Conservation (phyloP, 139 green algal species). For the Raphidocelis subcapitata region DNA sequence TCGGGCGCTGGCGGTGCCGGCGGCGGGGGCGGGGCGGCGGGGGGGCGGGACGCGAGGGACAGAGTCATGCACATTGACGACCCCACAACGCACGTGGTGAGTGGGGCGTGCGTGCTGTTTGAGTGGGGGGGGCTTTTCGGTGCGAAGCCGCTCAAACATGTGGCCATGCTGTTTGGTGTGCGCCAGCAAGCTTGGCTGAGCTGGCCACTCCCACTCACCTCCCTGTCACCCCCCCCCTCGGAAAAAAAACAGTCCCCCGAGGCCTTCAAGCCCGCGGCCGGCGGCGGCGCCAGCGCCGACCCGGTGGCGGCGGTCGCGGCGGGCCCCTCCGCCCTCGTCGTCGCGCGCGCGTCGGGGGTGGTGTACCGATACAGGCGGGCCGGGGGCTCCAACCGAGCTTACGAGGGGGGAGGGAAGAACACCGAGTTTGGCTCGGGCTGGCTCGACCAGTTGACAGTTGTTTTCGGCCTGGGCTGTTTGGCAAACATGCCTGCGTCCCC, state of each 20-base stretch:
- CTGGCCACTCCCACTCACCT: background rate
- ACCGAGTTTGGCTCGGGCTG: no score
- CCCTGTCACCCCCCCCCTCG: background rate
- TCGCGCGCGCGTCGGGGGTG: constrained; percentile 59
- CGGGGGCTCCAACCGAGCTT: background rate
- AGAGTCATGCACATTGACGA: constrained; percentile 69
- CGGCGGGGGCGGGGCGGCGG: constrained; percentile 15
- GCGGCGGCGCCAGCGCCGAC: constrained; percentile 42
- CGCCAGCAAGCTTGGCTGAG: no score
- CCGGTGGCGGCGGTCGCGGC: constrained; percentile 61
- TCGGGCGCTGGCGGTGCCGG: background rate
- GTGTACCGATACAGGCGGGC: constrained; percentile 52
- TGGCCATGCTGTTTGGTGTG: no score
- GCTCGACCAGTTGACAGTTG: no score
- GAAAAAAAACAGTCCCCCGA: constrained; percentile 12
- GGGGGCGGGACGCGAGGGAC: constrained; percentile 42
- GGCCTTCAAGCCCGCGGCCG: constrained; percentile 20
- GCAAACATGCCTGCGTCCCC: no score
- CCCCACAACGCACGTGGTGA: constrained; percentile 26
- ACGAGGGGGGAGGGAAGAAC: no score
- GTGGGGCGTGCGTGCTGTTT: no score
- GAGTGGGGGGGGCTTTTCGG: no score
- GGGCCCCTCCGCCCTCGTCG: constrained; percentile 50
- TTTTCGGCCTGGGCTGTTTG: no score
- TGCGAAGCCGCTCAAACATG: no score